Base-by-base conservation (phyloP, 768 basidiomycete species). In the Boletales sp. region DNA sequence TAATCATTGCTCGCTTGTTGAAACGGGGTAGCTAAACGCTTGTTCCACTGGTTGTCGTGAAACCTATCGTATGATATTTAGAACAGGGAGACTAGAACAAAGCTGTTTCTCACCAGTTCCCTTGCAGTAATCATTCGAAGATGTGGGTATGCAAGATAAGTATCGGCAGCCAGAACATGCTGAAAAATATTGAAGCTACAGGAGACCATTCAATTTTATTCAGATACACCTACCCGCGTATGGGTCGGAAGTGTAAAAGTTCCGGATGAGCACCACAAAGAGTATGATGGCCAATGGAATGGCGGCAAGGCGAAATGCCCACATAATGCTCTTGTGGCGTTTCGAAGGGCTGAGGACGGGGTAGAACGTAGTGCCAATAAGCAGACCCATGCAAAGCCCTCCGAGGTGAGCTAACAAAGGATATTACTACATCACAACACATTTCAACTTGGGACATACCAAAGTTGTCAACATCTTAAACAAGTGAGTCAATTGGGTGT, bases 231-330 rank as follows among this genome's bases (percentile, higher is more conserved):
- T 72, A 82, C 91, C 90, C 12, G 84, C 84, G 62, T 88, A 87
- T 29, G 94, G 90, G 66, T 97, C 78, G 39, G 81, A 82, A 1
- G 82, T 92, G 65, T 94, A 97, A 65, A 98, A 98, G 68, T 98
- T 98, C 52, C 84, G 75, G 32, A 78, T 78, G 40, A 98, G 76
- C 13, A 94, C 75, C 32, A 94, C 86, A 56, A 85, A 97, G 18
- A 95, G 75, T 24, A 95, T 69, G 27, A 95, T 64, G 3, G 86
- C 81, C 30, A 95, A 53, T 3, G 90, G 87, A 38, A 92, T 74
- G 2, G 91, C 90, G 29, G 80, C 67, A 29, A 89, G 58, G 50
- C 94, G 82, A 63, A 87, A 80, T 35, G 57, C 71, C 84, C 88
- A 91, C 64, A 87, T 81, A 40, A 90, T 77, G 17, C 76, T 63